Evolutionary conservation across 331 rosid species (phyloP), one percentile per base, ranked within the genome.

Genomic region (Stylosanthes scabra): DNA sequence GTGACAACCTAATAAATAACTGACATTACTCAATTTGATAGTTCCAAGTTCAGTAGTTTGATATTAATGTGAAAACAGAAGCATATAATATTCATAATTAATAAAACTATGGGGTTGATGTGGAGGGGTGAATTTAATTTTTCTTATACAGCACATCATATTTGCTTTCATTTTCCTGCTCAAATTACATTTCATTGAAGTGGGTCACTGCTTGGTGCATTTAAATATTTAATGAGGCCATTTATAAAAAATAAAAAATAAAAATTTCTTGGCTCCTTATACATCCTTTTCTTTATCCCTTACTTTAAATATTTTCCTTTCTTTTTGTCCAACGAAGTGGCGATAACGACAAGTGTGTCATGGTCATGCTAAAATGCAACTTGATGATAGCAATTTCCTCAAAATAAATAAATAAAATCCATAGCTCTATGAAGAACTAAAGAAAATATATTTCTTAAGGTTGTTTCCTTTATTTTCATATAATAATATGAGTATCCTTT

Each of bases 281-380:
- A 79, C 71, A 78, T 82, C 78, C 14, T 66, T 83, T 78, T 83
- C 86, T 59, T 66, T 74, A 79, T 74, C 81, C 68, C 68, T 70
- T 59, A 2, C 10, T 44, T 78, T 44, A 11, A 39, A 34, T 34
- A 3, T 28, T 46, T 6, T 7, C 7, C 45, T 16, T 79, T 68
- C 63, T 40, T 76, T 73, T 73, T 73, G 75, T 74, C 51, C 82
- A 61, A 62, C 27, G 75, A 74, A 78, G 70, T 41, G 52, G 50
- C 55, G 72, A 78, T 59, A 57, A 27, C 12, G 81, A 69, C 81
- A 4, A 49, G 40, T 44, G 39, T 28, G 77, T 59, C 78, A 76
- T 39, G 37, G 50, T 59, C 78, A 76, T 39, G 50, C 71, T 27
- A 42, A 57, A 42, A 49, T 13, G 7, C 29, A 8, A 73, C 40